Evolutionary conservation across 2,329 filamentous ascomycete species (phyloP).

Genomic region (Xylariomycetidae sp.): DNA sequence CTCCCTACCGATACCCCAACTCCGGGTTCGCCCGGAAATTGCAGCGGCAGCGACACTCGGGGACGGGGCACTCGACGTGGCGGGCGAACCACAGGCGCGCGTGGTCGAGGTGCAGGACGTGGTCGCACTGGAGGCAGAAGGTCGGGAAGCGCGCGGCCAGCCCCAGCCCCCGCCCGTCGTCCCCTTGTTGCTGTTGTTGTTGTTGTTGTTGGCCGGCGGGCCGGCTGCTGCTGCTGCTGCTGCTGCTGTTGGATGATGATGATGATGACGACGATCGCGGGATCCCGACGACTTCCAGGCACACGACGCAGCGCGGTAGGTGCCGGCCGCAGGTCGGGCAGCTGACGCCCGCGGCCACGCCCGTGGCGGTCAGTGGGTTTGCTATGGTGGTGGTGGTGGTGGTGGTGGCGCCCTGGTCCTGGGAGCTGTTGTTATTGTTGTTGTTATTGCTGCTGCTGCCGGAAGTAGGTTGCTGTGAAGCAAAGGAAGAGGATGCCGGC

Average conservation of each 20-base stretch:
- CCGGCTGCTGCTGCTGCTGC: no score
- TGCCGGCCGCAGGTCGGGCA: conserved; percentile 63
- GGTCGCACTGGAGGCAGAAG: conserved; percentile 63
- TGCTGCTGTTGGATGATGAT: conserved; percentile 41
- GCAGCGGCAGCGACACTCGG: conserved; percentile 61
- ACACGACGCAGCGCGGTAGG: conserved; percentile 61
- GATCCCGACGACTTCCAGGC: conserved; percentile 59
- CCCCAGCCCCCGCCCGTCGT: conserved; percentile 32
- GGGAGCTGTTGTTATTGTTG: no score
- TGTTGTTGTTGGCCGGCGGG: no score
- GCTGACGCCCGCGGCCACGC: conserved; percentile 54
- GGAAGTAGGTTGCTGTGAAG: no score
- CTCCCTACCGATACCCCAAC: conserved; percentile 41
- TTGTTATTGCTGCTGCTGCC: no score
- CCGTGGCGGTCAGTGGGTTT: conserved; percentile 54
- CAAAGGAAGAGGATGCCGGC: no score
- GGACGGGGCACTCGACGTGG: conserved; percentile 61
- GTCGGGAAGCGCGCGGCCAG: conserved; percentile 57
- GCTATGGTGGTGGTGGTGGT: no score
- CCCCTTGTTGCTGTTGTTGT: no score
- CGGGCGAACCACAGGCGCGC: conserved; percentile 60
- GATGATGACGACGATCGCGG: conserved; percentile 51
- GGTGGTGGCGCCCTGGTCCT: no score
- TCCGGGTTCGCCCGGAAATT: conserved; percentile 56
- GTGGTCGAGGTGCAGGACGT: conserved; percentile 62